Base-by-base conservation (phyloP, 352 stramenopile species). In the Pythium rhizo-oryzae region DNA sequence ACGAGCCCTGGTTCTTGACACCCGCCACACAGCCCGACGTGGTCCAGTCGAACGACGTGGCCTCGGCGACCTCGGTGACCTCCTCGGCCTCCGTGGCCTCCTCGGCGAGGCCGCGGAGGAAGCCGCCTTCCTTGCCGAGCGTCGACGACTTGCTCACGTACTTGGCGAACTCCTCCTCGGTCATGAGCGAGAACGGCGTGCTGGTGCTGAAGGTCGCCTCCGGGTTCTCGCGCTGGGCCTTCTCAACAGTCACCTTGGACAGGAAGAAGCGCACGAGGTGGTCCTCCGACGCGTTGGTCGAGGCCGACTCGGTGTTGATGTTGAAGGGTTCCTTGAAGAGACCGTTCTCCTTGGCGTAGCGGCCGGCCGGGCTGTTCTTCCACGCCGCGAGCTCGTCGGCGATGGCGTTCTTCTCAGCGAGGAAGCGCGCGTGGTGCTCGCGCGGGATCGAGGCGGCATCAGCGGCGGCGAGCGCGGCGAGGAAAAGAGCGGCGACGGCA, bases 1-100 rank as follows among this genome's bases (percentile, higher is more conserved):
- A 99, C 37, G 81, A 71, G 18, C 93, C 97, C 76, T 99, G 97
- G 80, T 99, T 97, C 76, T 99, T 99, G 19, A 99, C 91, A 11
- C 21, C 30, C 7, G 75, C 74, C 13, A 91, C 78, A 51, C 82
- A 91, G n/a, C 72, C 73, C 1, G 79, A 87, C 4, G 70, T 78
- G 7, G 76, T 88, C 82, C 84, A 91, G 58, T 92, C 82, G 39
- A 65, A n/a, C 24, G 57, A 21, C 15, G 30, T 51, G 23, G 30
- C 60, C 37, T 59, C 35, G 2, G 24, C 62, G 50, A 21, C n/a
- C 15, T 50, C 44, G 4, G 71, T 76, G 50, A 21, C n/a, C 15
- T 50, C 44, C 30, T 12, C 37, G 43, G 41, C 62, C 11, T 58
- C 43, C 13, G 37, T 33, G 8, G 52, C 1, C 3, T 59, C 61